Percentiles rank a stretch among this genome's conserved stretches.
Conservation (phyloP, 352 stramenopile species). For the Globisporangium apiculatum region DNA sequence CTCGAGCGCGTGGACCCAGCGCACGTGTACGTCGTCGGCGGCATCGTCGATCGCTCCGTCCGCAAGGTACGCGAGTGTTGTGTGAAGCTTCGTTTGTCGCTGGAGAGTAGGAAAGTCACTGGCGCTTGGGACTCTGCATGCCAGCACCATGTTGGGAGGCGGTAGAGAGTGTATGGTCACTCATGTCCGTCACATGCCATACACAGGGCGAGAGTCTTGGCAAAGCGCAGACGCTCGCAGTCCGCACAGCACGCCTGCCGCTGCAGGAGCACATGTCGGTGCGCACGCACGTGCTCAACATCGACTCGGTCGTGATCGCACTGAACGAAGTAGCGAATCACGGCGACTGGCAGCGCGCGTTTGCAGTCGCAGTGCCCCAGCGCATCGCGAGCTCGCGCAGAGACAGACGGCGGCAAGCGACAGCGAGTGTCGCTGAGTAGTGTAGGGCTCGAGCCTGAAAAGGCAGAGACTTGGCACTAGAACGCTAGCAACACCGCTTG, state of each 20-base stretch:
- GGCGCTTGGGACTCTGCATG: no score
- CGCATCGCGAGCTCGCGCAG: constrained; percentile 25
- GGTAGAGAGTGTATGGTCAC: background rate
- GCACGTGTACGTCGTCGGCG: constrained; percentile 71
- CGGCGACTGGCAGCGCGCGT: constrained; percentile 53
- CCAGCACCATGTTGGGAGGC: no score
- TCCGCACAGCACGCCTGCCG: constrained; percentile 44
- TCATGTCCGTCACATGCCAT: background rate
- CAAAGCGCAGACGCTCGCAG: constrained; percentile 24
- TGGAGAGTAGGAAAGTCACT: no score
- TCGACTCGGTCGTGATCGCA: constrained; percentile 66
- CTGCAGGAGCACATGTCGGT: constrained; percentile 55
- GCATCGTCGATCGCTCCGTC: constrained; percentile 81
- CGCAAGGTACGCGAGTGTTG: constrained; percentile 37
- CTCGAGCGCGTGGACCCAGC: constrained; percentile 40
- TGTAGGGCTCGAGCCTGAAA: background rate
- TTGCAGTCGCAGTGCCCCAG: constrained; percentile 42
- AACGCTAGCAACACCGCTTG: background rate
- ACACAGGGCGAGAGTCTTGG: constrained; percentile 32
- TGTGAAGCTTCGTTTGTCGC: no score
- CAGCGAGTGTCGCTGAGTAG: background rate
- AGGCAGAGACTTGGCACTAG: background rate
- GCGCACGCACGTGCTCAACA: constrained; percentile 66
- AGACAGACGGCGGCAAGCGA: constrained; percentile 3
- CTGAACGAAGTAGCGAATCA: constrained; percentile 76